Base-by-base conservation (phyloP, 306 rosid genomes). In the Castanea mollissima region DNA sequence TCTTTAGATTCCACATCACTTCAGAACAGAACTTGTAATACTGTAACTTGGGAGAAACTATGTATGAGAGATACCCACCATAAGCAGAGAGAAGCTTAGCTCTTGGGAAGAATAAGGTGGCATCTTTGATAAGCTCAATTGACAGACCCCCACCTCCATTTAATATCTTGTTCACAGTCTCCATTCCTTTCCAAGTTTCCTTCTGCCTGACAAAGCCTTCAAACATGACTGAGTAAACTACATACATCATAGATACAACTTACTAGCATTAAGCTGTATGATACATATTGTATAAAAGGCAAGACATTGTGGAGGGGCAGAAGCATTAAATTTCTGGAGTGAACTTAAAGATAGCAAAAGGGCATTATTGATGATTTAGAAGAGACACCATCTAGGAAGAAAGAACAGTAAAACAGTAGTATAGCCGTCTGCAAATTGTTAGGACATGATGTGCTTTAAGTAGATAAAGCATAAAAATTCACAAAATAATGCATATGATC, bases 131-230 rank as follows among this genome's bases (percentile, higher is more conserved):
- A 55, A 92, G 94, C 83, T 82, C 91, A 72, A 6, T 54, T 14
- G 99, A 88, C 64, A 95, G 89, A 74, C 91, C 90, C 76, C 99
- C 98, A 81, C 93, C 99, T 46, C 99, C 99, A 79, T 95, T 95
- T 29, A 95, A 85, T 83, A 93, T 85, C 89, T 83, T 95, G 86
- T 87, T 86, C 35, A 95, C 87, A 81, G 83, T 84, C 76, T 83
- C 86, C 27, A 81, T 90, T 15, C 89, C 77, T 87, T 83, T 88
- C 88, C 93, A 86, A 8, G 65, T 82, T 71, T 80, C 86, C 55
- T 72, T 80, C 29, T 41, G 71, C 87, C 96, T 91, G 78, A 60
- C 4, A 78, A 51, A 84, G n/a, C 32, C 72, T 51, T 38, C 69
- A 80, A 82, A 62, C 31, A 76, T 64, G 69, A 70, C 78, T 49